phyloP scores from a whole-genome alignment of 768 basidiomycete genomes.

The Mycena vulgaris region DNA sequence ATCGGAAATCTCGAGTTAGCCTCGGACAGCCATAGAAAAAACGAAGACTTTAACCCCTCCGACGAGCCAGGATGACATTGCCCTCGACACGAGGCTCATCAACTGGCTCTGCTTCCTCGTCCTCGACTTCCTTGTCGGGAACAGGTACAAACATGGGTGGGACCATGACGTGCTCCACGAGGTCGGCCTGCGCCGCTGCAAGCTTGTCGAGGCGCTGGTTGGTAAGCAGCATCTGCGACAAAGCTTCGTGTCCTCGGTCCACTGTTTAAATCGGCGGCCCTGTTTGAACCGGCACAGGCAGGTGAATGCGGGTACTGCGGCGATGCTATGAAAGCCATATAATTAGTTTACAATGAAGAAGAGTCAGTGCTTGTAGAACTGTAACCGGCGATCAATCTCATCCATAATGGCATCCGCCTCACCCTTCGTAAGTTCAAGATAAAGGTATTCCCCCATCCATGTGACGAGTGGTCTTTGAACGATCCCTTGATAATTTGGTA shows the following conservation, averaged over 20 bases:
- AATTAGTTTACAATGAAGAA: background rate
- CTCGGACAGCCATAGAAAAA: background rate
- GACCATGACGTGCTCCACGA: conserved; percentile 39
- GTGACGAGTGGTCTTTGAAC: conserved; percentile 53
- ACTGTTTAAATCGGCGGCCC: conserved; percentile 42
- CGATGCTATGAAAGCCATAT: conserved; percentile 36
- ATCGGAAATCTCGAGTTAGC: background rate
- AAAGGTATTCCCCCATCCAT: conserved; percentile 49
- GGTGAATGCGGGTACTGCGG: conserved; percentile 32
- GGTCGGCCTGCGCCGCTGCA: conserved; percentile 35
- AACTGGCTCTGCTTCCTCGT: background rate
- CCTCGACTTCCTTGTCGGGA: conserved; percentile 10
- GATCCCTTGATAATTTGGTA: conserved; percentile 46
- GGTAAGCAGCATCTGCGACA: conserved; percentile 42
- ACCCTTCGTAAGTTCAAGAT: conserved; percentile 12
- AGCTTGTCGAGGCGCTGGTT: conserved; percentile 43
- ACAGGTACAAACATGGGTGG: conserved; percentile 3
- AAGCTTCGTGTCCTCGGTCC: conserved; percentile 45
- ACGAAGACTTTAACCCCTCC: conserved; percentile 13
- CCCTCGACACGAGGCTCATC: conserved; percentile 27
- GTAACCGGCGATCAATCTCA: conserved; percentile 53
- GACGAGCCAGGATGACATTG: conserved; percentile 29
- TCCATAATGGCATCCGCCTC: conserved; percentile 46
- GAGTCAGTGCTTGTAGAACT: background rate
- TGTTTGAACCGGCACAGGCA: conserved; percentile 41